These are phyloP conservation scores for Linum trigynum DNA, from an alignment of 345 rosid genomes.

Conservation along the genomic window DNA sequence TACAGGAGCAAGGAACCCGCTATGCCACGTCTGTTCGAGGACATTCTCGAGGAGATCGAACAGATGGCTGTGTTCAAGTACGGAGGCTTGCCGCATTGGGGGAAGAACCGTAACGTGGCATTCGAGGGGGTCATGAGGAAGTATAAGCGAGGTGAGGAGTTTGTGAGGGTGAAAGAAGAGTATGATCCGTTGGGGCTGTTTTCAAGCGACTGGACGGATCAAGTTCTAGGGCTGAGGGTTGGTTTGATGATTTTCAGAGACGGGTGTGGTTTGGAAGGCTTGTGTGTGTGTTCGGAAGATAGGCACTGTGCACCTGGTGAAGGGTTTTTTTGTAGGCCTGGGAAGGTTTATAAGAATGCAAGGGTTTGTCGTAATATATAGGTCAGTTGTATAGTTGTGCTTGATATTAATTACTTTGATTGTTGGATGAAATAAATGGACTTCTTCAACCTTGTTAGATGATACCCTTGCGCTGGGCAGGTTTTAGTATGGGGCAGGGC, in stretches of 20 bases:
- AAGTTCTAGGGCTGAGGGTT: slow-evolving; percentile 45
- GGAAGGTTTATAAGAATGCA: slow-evolving; percentile 48
- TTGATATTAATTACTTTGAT: no score
- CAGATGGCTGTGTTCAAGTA: slow-evolving; percentile 71
- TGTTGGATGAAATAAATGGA: no score
- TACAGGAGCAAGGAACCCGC: slow-evolving; percentile 57
- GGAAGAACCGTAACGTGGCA: slow-evolving; percentile 61
- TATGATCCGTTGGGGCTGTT: slow-evolving; percentile 66
- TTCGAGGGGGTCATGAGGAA: slow-evolving; percentile 46
- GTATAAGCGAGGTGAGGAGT: slow-evolving; percentile 31
- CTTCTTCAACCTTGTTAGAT: no score
- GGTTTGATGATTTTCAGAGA: slow-evolving; percentile 28
- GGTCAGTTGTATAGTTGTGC: no score
- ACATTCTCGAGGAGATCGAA: slow-evolving; percentile 66
- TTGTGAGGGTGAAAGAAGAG: slow-evolving; percentile 38
- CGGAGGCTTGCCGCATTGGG: slow-evolving; percentile 74
- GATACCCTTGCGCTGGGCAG: no score
- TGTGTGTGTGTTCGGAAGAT: slow-evolving; percentile 62
- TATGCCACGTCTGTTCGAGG: slow-evolving; percentile 57
- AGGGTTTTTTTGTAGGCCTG: slow-evolving; percentile 55
- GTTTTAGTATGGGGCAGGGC: no score
- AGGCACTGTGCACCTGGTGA: slow-evolving; percentile 58
- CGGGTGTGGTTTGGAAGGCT: slow-evolving; percentile 70
- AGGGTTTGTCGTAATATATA: slow-evolving; percentile 34
- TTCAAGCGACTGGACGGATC: slow-evolving; percentile 72